Evolutionary conservation across 2,329 filamentous ascomycete species (phyloP).

Genomic region (Beauveria sp.): DNA sequence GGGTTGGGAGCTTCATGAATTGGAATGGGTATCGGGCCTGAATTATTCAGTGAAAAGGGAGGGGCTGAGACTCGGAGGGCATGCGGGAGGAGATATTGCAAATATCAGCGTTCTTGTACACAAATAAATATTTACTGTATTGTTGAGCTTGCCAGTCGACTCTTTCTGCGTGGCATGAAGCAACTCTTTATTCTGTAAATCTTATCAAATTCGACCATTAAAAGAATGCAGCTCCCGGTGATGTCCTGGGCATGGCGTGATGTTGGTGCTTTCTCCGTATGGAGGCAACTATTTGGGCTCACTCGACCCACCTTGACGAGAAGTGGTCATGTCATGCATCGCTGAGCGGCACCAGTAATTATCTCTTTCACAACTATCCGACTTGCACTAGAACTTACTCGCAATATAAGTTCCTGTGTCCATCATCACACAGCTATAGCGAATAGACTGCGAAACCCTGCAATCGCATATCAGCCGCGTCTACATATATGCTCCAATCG

Average conservation of each 20-base stretch:
- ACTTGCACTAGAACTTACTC: no score
- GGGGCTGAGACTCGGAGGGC: neutral
- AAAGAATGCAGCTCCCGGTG: neutral
- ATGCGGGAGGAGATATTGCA: neutral
- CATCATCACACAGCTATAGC: neutral
- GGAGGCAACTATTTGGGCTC: neutral
- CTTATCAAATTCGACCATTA: no score
- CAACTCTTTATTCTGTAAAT: no score
- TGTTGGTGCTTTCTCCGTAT: neutral
- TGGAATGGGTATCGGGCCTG: constrained; percentile 6
- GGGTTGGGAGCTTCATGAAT: constrained; percentile 6
- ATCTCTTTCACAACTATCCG: neutral
- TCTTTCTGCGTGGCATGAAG: no score
- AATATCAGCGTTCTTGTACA: neutral
- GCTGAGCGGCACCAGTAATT: neutral
- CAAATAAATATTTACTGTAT: constrained; percentile 1
- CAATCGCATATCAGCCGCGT: neutral
- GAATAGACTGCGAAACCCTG: neutral
- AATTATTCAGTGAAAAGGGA: neutral
- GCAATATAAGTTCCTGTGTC: no score
- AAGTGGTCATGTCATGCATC: neutral
- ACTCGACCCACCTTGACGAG: neutral
- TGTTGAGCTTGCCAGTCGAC: neutral
- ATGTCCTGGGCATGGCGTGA: neutral
- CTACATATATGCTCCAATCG: neutral